phyloP scores from a whole-genome alignment of 768 basidiomycete species.

The Phanerochaete sordida region DNA sequence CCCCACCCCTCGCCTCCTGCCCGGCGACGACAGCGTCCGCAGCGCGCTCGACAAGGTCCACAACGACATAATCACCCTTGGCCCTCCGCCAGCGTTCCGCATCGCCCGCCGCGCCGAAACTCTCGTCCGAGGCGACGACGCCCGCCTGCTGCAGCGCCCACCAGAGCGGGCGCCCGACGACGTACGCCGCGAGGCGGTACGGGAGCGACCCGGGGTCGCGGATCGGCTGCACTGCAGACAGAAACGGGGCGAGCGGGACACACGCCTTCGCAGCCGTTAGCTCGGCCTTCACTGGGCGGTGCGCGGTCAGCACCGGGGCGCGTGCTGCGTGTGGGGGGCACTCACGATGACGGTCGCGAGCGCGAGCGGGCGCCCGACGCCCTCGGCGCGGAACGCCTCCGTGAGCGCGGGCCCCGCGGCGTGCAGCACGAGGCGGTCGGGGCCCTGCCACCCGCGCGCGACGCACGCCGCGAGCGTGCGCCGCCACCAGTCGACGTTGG shows the following conservation, averaged over 20 bases:
- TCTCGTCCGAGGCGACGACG: constrained; percentile 59
- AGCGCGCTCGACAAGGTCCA: constrained; percentile 60
- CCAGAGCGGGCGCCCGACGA: constrained; percentile 79
- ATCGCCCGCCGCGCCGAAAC: constrained; percentile 33
- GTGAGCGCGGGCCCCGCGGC: constrained; percentile 46
- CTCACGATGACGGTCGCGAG: constrained; percentile 73
- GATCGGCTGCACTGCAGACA: constrained; percentile 54
- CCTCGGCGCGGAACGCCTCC: constrained; percentile 60
- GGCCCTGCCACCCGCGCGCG: constrained; percentile 48
- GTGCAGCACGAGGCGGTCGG: constrained; percentile 57
- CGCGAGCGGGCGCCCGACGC: constrained; percentile 73
- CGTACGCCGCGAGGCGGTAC: constrained; percentile 61
- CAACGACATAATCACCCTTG: constrained; percentile 70
- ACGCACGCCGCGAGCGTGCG: constrained; percentile 59
- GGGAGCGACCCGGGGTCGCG: constrained; percentile 69
- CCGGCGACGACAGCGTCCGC: constrained; percentile 52
- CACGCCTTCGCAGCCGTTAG: constrained; percentile 44
- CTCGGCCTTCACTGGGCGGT: constrained; percentile 64
- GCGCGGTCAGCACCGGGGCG: constrained; percentile 27
- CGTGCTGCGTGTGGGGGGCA: no score
- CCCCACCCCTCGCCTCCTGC: constrained; percentile 38
- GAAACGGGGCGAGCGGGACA: constrained; percentile 51
- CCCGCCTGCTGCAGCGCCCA: constrained; percentile 84
- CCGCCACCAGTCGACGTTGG: constrained; percentile 89
- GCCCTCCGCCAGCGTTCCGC: constrained; percentile 48